Base-by-base conservation (phyloP, 2,329 filamentous ascomycete genomes). In the Zymoseptoria ardabiliae region DNA sequence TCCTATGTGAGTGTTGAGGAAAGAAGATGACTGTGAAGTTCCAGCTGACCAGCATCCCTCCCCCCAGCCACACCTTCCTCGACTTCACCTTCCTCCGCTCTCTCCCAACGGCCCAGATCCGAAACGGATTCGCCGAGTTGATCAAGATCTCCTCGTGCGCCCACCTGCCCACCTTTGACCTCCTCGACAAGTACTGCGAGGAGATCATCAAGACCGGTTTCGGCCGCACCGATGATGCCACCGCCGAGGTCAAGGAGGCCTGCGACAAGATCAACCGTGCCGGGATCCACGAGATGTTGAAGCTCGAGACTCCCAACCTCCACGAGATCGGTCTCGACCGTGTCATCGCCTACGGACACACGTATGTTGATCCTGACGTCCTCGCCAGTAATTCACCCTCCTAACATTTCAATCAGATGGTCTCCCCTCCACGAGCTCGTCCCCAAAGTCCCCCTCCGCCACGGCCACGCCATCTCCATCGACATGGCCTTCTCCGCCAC, bases 401-500 rank as follows among this genome's bases (percentile, higher is more conserved):
- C 50, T 56, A 41, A 67, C 58, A 50, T 8, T 8, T 17, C 17
- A 2, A 23, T 9, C 50, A 84, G 81, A 6, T 89, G 87, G 86
- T 89, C 85, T 3, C 87, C 86, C 20, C 78, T 89, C 5, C 85
- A 89, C 69, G 87, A 90, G 73, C 80, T 90, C 9, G 79, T 87
- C 0, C 86, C 87, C 0, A 81, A 86, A 55, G 84, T 85, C 0
- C 86, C 86, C 0, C 80, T 89, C 50, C 83, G 86, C 50, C 87
- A 90, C 70, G 87, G 87, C 3, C 87, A 90, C 69, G 87, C 87
- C 64, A 89, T 90, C 65, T 87, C 84, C 2, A 87, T 89, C 62
- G 87, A 89, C 70, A 90, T 90, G 87, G 87, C 86, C 0, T 90
- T 86, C 74, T 87, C 85, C 0, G 86, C 86, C 0, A 89, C 87